Evolutionary conservation across 2,329 filamentous ascomycete genomes (phyloP).

Genomic region (Trichophyton mentagrophytes): DNA sequence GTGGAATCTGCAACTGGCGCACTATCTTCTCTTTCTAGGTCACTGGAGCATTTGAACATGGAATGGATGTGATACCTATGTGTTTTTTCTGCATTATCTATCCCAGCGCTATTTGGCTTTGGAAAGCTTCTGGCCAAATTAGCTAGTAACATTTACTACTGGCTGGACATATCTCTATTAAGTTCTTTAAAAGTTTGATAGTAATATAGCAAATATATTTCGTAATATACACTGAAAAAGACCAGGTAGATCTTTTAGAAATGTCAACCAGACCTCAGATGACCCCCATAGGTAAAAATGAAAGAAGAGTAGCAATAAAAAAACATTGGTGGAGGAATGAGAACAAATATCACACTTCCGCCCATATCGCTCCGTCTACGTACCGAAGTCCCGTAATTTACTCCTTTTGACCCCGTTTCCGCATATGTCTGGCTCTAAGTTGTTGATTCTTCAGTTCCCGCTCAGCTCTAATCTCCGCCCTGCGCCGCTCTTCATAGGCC

Average conservation of each 20-base stretch:
- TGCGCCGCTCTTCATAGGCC: constrained; percentile 22
- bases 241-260: neutral
- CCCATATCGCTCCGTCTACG: neutral
- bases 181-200: neutral
- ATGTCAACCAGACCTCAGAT: constrained; percentile 1
- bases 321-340: neutral
- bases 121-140: neutral
- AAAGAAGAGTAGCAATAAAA: neutral
- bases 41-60: neutral
- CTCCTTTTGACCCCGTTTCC: constrained; percentile 6
- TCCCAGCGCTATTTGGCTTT: neutral
- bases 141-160: neutral
- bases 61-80: neutral
- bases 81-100: neutral
- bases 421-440: constrained; percentile 6
- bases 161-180: neutral
- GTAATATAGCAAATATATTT: neutral
- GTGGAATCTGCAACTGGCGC: neutral
- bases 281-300: neutral
- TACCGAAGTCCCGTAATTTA: neutral
- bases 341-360: neutral
- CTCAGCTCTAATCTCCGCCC: constrained; percentile 19
- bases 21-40: neutral
- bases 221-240: constrained; percentile 3
- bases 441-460: constrained; percentile 24